A percentile compares a stretch with the other conserved stretches of the same genome.
phyloP scores from a whole-genome alignment of 73 alveolate genomes.

The Tetrahymena thermophila region DNA sequence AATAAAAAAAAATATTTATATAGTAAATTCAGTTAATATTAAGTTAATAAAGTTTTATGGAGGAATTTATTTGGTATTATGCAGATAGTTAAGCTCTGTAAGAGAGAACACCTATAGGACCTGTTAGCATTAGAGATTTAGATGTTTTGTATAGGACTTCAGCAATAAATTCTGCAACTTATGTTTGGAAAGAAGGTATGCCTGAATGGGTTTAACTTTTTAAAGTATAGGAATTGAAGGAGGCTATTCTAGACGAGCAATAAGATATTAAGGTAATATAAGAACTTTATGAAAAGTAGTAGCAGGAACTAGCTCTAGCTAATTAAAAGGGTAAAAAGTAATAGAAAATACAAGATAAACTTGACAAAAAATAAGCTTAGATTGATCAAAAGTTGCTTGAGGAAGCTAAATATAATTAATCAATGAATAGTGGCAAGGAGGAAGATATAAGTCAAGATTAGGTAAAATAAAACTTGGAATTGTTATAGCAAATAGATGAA shows the following conservation, averaged over 20 bases:
- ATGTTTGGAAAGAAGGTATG: constrained; percentile 65
- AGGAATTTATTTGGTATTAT: constrained; percentile 4
- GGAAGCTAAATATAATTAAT: background rate
- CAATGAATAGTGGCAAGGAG: background rate
- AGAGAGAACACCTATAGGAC: constrained; percentile 26
- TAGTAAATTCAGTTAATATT: background rate
- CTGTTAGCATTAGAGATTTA: constrained; percentile 42
- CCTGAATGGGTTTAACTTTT: constrained; percentile 49
- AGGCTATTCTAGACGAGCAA: constrained; percentile 25
- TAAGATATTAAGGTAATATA: constrained; percentile 11
- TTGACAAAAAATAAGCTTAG: background rate
- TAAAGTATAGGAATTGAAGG: constrained; percentile 47
- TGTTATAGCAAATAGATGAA: background rate
- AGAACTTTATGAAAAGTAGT: background rate
- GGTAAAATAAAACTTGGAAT: background rate
- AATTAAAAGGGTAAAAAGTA: background rate
- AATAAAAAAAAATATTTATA: background rate
- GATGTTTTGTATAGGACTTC: constrained; percentile 65
- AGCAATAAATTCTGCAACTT: constrained; percentile 32
- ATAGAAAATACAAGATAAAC: background rate
- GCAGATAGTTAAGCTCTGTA: background rate
- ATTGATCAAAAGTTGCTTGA: background rate
- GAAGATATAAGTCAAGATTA: background rate
- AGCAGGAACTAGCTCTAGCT: background rate
- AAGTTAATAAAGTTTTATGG: background rate